Evolutionary conservation across 139 green algal genomes (phyloP), one percentile per base, ranked within the genome.

Genomic region (Chlorella ohadii): DNA sequence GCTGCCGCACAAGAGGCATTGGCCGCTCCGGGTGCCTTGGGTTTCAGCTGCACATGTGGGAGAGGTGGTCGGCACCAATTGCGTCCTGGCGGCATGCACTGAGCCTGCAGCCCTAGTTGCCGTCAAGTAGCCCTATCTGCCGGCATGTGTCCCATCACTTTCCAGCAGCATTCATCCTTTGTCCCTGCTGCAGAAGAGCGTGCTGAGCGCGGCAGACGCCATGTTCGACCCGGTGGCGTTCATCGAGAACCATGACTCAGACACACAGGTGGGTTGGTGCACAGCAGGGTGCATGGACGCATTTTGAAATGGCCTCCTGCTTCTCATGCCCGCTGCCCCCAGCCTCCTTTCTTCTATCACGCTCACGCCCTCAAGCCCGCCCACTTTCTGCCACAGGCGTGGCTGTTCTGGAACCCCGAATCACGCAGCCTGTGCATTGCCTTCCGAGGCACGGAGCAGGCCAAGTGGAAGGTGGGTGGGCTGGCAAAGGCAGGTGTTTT

Each of bases 391-490:
- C 25, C 47, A 25, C 86, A 95, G 92, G 92, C 85, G 17, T 96
- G 92, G 93, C 12, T 95, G 76, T 92, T 93, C 36, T 86, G 89
- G 31, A 92, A 92, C 64, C n/a, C 67, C 1, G 47, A 78, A 39
- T 34, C 39, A 13, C 73, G 85, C 22, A 63, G 91, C 56, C 81
- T 93, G 17, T 88, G 94, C 20, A 72, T 98, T 15, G 91, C 94
- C 1, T 98, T 96, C 93, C 87, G 94, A 19, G 94, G 94, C 72
- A 98, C 94, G 0, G 93, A 98, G 89, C 89, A 95, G 89, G 85
- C 90, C 65, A 94, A 94, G 85, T 94, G 91, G 89, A 85, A 94
- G 78, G 78, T 75, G n/a, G n/a, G n/a, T n/a, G n/a, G n/a, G n/a
- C n/a, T n/a, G n/a, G n/a, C n/a, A n/a, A n/a, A 38, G 20, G 75